These are phyloP conservation scores for Pichia sp. DNA, from an alignment of 1,139 yeast species.

Conservation along the genomic window DNA sequence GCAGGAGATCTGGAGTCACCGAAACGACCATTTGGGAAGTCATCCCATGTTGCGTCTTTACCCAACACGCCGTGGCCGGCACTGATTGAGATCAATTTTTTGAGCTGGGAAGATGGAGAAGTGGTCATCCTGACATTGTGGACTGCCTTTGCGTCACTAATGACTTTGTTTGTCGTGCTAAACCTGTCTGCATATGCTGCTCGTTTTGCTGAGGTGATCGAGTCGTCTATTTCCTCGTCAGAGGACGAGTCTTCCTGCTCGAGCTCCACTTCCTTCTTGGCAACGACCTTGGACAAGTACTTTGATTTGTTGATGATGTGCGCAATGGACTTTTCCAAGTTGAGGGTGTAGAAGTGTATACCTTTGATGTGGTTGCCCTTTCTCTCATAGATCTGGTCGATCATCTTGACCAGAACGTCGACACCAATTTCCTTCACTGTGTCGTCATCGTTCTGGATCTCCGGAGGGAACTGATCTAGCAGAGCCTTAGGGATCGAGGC, in stretches of 20 bases:
- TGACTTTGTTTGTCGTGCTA: slow-evolving; percentile 45
- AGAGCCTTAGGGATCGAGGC: slow-evolving; percentile 70
- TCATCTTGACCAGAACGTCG: slow-evolving; percentile 59
- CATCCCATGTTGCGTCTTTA: slow-evolving; percentile 97
- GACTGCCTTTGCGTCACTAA: slow-evolving; percentile 31
- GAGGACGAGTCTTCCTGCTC: slow-evolving; percentile 27
- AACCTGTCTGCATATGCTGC: slow-evolving; percentile 31
- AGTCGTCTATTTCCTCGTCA: slow-evolving; percentile 34
- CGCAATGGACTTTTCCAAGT: slow-evolving; percentile 86
- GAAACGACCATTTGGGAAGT: slow-evolving; percentile 94
- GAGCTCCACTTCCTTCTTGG: slow-evolving; percentile 28
- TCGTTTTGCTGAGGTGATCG: slow-evolving; percentile 28
- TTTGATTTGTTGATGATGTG: slow-evolving; percentile 65
- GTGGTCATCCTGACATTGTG: slow-evolving; percentile 17
- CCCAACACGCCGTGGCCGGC: slow-evolving; percentile 83
- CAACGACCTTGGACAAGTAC: slow-evolving; percentile 39
- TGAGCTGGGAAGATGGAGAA: slow-evolving; percentile 38
- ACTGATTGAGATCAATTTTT: slow-evolving; percentile 67
- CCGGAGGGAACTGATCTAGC: slow-evolving; percentile 48
- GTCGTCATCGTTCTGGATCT: slow-evolving; percentile 75
- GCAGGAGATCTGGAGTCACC: slow-evolving; percentile 98
- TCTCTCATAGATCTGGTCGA: slow-evolving; percentile 48
- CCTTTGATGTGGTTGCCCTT: slow-evolving; percentile 63
- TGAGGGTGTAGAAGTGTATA: slow-evolving; percentile 94
- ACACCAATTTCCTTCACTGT: slow-evolving; percentile 82